A percentile compares a stretch with the other conserved stretches of the same genome.
Conservation (phyloP, 192 early-diverging fungal species). For the Dissophora globulifera region DNA sequence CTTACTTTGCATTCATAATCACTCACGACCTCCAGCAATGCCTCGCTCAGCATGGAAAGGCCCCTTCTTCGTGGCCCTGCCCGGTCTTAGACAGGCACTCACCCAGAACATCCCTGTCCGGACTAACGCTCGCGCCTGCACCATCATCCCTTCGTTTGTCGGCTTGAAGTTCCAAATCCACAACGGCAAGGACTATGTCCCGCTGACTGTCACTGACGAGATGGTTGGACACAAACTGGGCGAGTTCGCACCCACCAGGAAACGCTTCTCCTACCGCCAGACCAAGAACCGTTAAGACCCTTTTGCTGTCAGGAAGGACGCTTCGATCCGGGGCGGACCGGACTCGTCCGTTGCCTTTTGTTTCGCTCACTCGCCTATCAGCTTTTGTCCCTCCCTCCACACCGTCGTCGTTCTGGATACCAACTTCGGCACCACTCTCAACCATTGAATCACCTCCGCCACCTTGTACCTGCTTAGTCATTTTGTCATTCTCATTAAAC, state of each 20-base stretch:
- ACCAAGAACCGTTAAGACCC: conserved; percentile 83
- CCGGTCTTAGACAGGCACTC: conserved; percentile 70
- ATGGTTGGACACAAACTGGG: conserved; percentile 97
- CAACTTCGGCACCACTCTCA: no score
- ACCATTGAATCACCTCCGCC: no score
- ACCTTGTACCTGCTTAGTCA: no score
- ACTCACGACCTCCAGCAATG: conserved; percentile 44
- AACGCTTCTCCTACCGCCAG: conserved; percentile 81
- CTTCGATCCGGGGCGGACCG: no score
- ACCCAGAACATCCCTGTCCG: conserved; percentile 70
- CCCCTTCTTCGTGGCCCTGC: conserved; percentile 64
- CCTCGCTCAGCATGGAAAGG: conserved; percentile 80
- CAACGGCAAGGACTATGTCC: conserved; percentile 92
- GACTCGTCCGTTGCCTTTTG: no score
- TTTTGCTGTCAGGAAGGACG: no score
- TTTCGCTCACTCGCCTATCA: no score
- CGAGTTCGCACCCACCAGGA: conserved; percentile 92
- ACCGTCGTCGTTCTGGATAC: background rate
- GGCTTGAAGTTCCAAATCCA: conserved; percentile 91
- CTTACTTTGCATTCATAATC: background rate
- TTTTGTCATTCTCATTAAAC: no score
- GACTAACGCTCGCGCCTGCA: conserved; percentile 83
- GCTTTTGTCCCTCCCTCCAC: background rate
- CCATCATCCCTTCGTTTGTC: conserved; percentile 91
- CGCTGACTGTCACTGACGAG: conserved; percentile 86